Evolutionary conservation across 768 basidiomycete genomes (phyloP).

Genomic region (Tephrocybe sp.): DNA sequence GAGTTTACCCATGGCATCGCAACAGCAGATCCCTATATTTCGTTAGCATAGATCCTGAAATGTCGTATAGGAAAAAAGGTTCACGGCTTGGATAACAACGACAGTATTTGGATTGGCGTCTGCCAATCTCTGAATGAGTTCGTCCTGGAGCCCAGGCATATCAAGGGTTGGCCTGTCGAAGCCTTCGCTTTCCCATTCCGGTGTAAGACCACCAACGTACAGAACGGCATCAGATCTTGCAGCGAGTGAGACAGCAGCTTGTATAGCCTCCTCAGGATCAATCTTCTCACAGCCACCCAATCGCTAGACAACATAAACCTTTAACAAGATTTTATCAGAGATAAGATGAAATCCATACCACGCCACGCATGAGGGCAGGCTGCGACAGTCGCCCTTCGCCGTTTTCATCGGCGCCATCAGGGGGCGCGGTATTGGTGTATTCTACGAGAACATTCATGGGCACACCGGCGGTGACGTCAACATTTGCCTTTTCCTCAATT

Average conservation of each 20-base stretch:
- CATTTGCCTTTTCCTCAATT: conserved; percentile 54
- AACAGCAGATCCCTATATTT: conserved; percentile 57
- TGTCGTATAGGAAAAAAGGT: conserved; percentile 13
- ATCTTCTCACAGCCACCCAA: conserved; percentile 66
- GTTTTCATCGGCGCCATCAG: conserved; percentile 39
- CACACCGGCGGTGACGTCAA: conserved; percentile 43
- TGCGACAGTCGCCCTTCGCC: conserved; percentile 47
- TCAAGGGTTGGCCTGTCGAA: conserved; percentile 63
- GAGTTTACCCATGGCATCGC: conserved; percentile 71
- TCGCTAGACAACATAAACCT: conserved; percentile 37
- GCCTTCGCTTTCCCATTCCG: conserved; percentile 76
- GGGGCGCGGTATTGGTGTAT: conserved; percentile 60
- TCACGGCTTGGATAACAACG: conserved; percentile 60
- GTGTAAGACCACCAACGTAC: conserved; percentile 57
- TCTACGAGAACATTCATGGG: conserved; percentile 54
- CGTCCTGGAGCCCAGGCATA: conserved; percentile 59
- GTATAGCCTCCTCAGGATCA: conserved; percentile 52
- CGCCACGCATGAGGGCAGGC: conserved; percentile 66
- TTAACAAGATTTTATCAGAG: neutral
- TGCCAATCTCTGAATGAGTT: conserved; percentile 50
- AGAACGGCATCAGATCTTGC: conserved; percentile 52
- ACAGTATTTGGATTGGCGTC: conserved; percentile 55
- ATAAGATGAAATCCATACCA: conserved; percentile 41
- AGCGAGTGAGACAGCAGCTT: conserved; percentile 55
- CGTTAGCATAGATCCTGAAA: neutral